phyloP scores from a whole-genome alignment of 306 rosid species.

The Astragalus membranaceus region DNA sequence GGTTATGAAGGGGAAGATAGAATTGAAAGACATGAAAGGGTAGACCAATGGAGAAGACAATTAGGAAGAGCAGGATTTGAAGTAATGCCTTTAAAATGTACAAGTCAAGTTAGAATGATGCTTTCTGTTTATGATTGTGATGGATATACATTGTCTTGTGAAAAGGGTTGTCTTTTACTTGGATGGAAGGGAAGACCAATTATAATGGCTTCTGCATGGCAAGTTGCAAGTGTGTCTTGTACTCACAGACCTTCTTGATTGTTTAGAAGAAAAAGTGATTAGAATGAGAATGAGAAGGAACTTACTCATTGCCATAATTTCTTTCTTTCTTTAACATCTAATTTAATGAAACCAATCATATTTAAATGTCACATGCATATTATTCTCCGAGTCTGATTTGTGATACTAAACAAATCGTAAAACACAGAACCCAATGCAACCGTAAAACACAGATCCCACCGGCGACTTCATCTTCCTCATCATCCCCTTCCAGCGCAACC shows the following conservation, averaged over 20 bases:
- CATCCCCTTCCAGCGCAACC: no score
- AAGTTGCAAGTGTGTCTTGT: conserved; percentile 31
- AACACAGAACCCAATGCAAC: no score
- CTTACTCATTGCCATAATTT: conserved; percentile 5
- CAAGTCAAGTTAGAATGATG: conserved; percentile 69
- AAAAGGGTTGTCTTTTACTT: conserved; percentile 65
- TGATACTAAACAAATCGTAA: no score
- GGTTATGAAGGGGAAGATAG: conserved; percentile 55
- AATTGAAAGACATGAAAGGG: conserved; percentile 66
- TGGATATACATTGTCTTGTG: conserved; percentile 53
- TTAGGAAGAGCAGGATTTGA: conserved; percentile 66
- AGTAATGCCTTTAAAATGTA: conserved; percentile 56
- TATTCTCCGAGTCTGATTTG: no score
- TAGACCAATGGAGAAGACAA: conserved; percentile 71
- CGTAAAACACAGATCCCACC: no score
- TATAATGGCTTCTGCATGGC: conserved; percentile 84
- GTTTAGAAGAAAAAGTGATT: not conserved
- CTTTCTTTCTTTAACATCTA: not conserved
- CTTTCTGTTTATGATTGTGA: conserved; percentile 67
- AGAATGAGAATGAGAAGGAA: not conserved
- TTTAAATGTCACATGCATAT: not conserved
- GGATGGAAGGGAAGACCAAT: conserved; percentile 75
- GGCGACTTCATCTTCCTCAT: no score
- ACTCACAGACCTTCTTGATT: conserved; percentile 7
- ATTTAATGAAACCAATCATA: conserved; percentile 8